Percentiles rank a stretch among this genome's conserved stretches.
Evolutionary conservation across 805 yeast genomes (phyloP).

Genomic region (Candida vartiovaarae): DNA sequence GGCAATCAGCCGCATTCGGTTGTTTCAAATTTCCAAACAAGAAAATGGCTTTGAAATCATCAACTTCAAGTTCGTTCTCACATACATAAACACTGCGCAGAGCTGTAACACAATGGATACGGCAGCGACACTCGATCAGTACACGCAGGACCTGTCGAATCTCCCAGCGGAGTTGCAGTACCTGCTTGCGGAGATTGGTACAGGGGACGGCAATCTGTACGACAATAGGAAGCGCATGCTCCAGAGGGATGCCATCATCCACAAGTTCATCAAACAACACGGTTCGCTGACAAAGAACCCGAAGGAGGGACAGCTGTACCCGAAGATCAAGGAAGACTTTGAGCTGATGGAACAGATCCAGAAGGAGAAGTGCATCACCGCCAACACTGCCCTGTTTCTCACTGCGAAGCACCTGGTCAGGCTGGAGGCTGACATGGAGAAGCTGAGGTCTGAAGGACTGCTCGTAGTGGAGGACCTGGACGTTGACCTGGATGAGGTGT

Average conservation of each 20-base stretch:
- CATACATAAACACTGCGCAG: no score
- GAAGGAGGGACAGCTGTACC: conserved; percentile 61
- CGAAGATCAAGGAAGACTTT: conserved; percentile 65
- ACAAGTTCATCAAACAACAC: conserved; percentile 72
- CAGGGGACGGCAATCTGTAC: conserved; percentile 56
- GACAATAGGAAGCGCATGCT: conserved; percentile 61
- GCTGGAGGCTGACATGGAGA: conserved; percentile 69
- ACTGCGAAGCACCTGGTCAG: conserved; percentile 67
- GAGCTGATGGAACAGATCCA: conserved; percentile 55
- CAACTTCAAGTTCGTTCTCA: no score
- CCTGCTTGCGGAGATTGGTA: conserved; percentile 68
- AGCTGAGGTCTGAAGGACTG: conserved; percentile 75
- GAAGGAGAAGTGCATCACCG: conserved; percentile 67
- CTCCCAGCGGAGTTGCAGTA: conserved; percentile 83
- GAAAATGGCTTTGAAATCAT: no score
- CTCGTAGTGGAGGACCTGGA: conserved; percentile 43
- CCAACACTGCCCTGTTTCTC: conserved; percentile 77
- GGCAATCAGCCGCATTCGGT: no score
- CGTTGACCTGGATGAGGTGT: conserved; percentile 26
- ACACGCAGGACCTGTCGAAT: conserved; percentile 67
- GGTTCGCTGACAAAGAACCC: conserved; percentile 80
- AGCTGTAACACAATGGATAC: conserved; percentile 60
- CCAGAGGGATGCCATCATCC: conserved; percentile 71
- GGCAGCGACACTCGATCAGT: conserved; percentile 72
- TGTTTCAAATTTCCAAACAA: no score